These are phyloP conservation scores for Beauveria rudraprayagi DNA, from an alignment of 2,329 filamentous ascomycete species.

Conservation along the genomic window DNA sequence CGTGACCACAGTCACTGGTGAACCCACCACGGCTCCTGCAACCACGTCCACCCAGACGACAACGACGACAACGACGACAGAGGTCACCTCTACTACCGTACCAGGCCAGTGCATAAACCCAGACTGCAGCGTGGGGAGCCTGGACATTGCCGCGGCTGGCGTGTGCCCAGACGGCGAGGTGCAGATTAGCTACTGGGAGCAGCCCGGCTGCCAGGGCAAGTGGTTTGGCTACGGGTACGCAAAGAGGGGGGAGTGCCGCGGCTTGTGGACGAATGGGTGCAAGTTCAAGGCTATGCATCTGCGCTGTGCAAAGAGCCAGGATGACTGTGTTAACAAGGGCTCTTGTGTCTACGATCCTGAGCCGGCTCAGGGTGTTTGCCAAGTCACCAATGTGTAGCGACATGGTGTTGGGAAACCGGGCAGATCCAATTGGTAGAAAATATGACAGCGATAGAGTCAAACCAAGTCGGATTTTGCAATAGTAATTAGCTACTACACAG, in stretches of 20 bases:
- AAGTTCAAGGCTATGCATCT: background rate
- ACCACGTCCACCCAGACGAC: background rate
- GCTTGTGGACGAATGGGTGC: background rate
- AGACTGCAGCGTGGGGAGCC: constrained; percentile 2
- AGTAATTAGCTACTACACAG: background rate
- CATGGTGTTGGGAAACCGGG: background rate
- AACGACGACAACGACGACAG: background rate
- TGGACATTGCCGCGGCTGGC: background rate
- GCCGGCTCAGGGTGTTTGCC: background rate
- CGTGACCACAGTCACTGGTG: background rate
- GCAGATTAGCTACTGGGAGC: constrained; percentile 8
- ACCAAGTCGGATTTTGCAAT: background rate
- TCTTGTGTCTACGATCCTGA: background rate
- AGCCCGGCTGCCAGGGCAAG: background rate
- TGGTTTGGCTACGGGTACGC: constrained; percentile 8
- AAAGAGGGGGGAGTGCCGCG: background rate
- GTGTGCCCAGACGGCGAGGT: background rate
- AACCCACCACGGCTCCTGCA: background rate
- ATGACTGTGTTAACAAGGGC: background rate
- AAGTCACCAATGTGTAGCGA: background rate
- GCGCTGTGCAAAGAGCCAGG: background rate
- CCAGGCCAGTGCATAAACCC: constrained; percentile 10
- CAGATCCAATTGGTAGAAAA: background rate
- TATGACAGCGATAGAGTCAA: background rate
- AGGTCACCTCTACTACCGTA: background rate